Evolutionary conservation across 23 red algal species (phyloP).

Genomic region (Gracilariopsis chorda): DNA sequence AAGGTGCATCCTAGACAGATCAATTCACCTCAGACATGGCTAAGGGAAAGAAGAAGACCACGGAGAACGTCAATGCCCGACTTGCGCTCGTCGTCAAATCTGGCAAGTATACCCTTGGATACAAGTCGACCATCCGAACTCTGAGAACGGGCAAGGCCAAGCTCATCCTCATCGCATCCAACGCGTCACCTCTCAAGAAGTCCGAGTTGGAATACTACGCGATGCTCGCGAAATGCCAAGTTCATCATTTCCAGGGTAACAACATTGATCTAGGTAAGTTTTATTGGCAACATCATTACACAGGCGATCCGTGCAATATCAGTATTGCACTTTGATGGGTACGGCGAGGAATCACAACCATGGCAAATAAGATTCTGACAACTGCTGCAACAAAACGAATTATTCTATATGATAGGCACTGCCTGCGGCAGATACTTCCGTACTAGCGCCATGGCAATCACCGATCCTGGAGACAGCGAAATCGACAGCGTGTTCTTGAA

Average conservation of each 20-base stretch:
- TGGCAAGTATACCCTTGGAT: constrained; percentile 93
- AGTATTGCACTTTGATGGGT: no score
- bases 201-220: constrained; percentile 99
- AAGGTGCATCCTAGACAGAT: no score
- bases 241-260: constrained; percentile 93
- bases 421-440: constrained; percentile 96
- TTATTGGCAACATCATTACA: no score
- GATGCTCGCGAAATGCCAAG: constrained; percentile 94
- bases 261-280: constrained; percentile 87
- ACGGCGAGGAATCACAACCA: no score
- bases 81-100: constrained; percentile 93
- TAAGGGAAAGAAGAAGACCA: constrained; percentile 83
- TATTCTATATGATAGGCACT: constrained; percentile 63
- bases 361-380: no score
- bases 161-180: constrained; percentile 93
- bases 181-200: constrained; percentile 77
- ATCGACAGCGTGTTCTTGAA: constrained; percentile 78
- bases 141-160: constrained; percentile 95
- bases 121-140: constrained; percentile 94
- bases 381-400: no score
- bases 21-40: constrained; percentile 76
- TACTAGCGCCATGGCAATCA: constrained; percentile 77
- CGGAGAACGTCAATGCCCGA: constrained; percentile 90
- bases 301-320: no score
- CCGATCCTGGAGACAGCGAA: constrained; percentile 94